Evolutionary conservation across 2,329 filamentous ascomycete species (phyloP), one percentile per base, ranked within the genome.

Genomic region (Pseudocercospora vitis): DNA sequence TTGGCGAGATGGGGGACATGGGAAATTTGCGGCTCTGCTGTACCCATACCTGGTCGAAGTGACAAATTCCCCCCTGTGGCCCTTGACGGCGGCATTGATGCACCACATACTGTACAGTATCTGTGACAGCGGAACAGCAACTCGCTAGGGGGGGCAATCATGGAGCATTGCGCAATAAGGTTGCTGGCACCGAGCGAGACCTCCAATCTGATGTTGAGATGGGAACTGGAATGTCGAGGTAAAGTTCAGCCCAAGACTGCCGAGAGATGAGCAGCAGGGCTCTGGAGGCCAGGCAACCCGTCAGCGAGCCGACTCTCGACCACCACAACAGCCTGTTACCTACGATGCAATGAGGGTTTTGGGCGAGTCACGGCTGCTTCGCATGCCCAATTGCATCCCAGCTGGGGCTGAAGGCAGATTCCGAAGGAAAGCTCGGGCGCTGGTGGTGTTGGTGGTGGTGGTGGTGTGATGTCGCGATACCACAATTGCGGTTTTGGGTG

Each of bases 251-350:
- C 37, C 18, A 45, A 24, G 42, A 45, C 16, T 31, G 42, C 42
- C 42, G 42, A 45, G 42, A 45, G 26, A 45, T 45, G 42, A 45
- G 42, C n/a, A 45, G 42, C 42, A 45, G 26, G 42, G 23, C n/a
- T 14, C 16, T 14, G 24, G 29, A 28, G 14, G 19, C 12, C 24
- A 45, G 21, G 7, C 19, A 14, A 26, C 42, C 26, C n/a, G 42
- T 29, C 12, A 28, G 23, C 21, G 29, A 45, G 42, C n/a, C 42
- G 42, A 16, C n/a, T n/a, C n/a, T n/a, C n/a, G n/a, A n/a, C n/a
- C n/a, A 45, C 19, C 26, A 21, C 37, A 42, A 12, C 37, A 42
- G 21, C 19, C 37, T 9, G 31, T 7, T 8, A 29, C 26, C 11
- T 29, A 7, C 26, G 11, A 29, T 29, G 6, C 6, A 29, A 29